Base-by-base conservation (phyloP, 768 basidiomycete species). In the Neoboletus magnificus region DNA sequence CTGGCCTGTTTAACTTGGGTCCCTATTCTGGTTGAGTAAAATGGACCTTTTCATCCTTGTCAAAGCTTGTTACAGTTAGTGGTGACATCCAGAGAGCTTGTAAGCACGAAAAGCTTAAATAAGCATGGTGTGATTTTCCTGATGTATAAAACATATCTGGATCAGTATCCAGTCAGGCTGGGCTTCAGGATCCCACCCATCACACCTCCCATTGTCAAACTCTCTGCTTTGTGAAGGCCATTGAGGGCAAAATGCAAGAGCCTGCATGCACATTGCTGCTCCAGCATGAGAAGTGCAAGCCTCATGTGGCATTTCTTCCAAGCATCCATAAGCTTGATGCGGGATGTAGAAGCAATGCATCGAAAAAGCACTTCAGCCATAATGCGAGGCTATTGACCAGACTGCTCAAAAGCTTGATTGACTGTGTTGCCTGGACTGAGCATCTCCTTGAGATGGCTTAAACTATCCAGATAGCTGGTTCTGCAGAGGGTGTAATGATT, bases 151-250 rank as follows among this genome's bases (percentile, higher is more conserved):
- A 50, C 48, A 33, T 11, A 77, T 74, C 67, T 80, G 78, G 11
- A 79, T 70, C 29, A 79, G 55, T 1, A 78, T 60, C 79, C 77
- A 80, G 48, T 77, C 76, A 0, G 71, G 66, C 48, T 72, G 54
- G 1, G 18, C 22, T 36, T 65, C 50, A 1, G 59, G 49, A n/a
- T 64, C 30, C 59, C 59, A 63, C 1, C 52, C 63, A 13, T 62
- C 56, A 11, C 52, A 63, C 13, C 62, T 62, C 3, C 44, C 52
- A 3, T 65, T 71, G 0, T 57, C 36, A 4, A 67, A 8, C 41
- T 70, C 66, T 47, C 52, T 65, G 23, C 75, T 5, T 72, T 70
- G 2, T 52, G 47, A 4, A 64, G 66, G n/a, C 50, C 40, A 4
- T 56, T 49, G 0, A 55, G 52, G 2, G 54, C 58, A 15, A 71